Base-by-base conservation (phyloP, 345 rosid species). In the Ricinus communis region DNA sequence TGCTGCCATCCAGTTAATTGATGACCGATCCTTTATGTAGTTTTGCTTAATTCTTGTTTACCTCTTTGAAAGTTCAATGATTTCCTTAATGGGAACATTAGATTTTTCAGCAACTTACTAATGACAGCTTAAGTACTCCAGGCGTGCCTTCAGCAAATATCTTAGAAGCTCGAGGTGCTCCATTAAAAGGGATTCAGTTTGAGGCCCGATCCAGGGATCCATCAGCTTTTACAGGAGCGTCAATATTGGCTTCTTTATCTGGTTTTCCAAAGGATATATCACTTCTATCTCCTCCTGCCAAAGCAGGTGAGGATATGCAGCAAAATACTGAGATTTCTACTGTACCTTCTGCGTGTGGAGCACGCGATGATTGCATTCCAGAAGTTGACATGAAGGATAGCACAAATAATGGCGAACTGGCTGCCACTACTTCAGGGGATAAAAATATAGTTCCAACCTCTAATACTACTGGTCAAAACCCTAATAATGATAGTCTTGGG, bases 161-260 rank as follows among this genome's bases (percentile, higher is more conserved):
- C 62, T 82, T 90, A 79, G 99, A 95, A 84, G 83, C 94, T 62
- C 94, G 82, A 40, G 81, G 83, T 75, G 77, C 87, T 66, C 83
- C 96, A 46, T 25, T 86, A 56, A 89, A 92, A 76, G 89, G 90
- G 47, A 83, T 92, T 68, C 93, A 87, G 70, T 73, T 86, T 16
- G 97, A 92, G 85, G 79, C 97, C 68, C 87, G 91, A 77, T 76
- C 99, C 31, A 89, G 97, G 71, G 98, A 87, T 69, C 81, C 97
- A 24, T 89, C 97, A 58, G 90, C 91, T 82, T 90, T 82, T 84
- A 86, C 91, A 36, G 97, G 96, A 65, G 98, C 96, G 59, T 89
- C 98, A 38, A 90, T 93, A 80, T 80, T 93, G 77, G 93, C 98
- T 43, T 94, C 96, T 77, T 82, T 94, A 62, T 88, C 97, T 40